A percentile compares a stretch with the other conserved stretches of the same genome.
Conservation (phyloP, 208 protist species). For the Trypanosoma vivax region DNA sequence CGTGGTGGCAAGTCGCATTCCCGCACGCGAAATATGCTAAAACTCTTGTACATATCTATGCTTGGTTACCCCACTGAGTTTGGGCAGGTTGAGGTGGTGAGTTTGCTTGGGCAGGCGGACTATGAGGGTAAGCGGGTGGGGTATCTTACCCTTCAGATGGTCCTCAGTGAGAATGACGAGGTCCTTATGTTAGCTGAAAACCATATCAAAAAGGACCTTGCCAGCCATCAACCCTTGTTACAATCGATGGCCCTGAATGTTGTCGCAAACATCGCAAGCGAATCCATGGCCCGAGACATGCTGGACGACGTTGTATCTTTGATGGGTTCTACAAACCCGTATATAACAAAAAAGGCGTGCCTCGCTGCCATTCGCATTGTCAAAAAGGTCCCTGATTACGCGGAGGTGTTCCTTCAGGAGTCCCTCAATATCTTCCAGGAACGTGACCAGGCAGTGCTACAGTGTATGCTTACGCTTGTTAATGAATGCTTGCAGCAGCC, state of each 20-base stretch:
- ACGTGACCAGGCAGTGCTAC: conserved; percentile 64
- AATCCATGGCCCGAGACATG: conserved; percentile 96
- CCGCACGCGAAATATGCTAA: conserved; percentile 97
- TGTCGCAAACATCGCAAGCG: conserved; percentile 96
- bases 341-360: conserved; percentile 94
- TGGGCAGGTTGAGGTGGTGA: conserved; percentile 98
- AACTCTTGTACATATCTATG: conserved; percentile 99
- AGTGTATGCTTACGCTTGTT: conserved; percentile 90
- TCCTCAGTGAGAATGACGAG: conserved; percentile 97
- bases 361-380: conserved; percentile 85
- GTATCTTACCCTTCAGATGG: conserved; percentile 94
- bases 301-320: conserved; percentile 91
- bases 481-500: conserved; percentile 79
- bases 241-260: conserved; percentile 95
- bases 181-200: conserved; percentile 98
- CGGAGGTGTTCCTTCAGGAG: conserved; percentile 93
- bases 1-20: conserved; percentile 89
- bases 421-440: conserved; percentile 65
- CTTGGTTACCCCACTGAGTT: conserved; percentile 99
- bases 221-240: conserved; percentile 66
- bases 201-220: conserved; percentile 95
- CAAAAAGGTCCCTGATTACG: conserved; percentile 92
- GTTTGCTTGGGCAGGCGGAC: conserved; percentile 93
- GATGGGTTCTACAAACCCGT: conserved; percentile 72
- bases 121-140: conserved; percentile 97